These are phyloP conservation scores for Beta macrorhiza DNA, from an alignment of 179 eudicot genomes.

Conservation along the genomic window DNA sequence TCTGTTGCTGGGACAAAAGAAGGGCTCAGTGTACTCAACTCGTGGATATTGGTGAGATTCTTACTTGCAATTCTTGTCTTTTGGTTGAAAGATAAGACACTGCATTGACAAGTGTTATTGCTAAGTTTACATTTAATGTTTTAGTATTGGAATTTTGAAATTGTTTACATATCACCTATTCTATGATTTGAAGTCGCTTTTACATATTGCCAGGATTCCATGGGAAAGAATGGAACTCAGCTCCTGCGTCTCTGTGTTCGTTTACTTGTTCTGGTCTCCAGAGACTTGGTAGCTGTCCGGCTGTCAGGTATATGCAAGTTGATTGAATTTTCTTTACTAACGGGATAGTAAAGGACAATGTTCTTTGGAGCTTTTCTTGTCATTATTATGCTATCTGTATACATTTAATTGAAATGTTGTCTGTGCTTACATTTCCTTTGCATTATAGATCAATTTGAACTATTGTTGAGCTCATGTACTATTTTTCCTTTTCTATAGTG, in stretches of 20 bases:
- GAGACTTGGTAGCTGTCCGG: constrained; percentile 87
- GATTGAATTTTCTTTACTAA: background rate
- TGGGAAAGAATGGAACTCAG: constrained; percentile 99
- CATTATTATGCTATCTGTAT: background rate
- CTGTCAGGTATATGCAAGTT: constrained; percentile 63
- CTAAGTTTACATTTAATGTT: background rate
- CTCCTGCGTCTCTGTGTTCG: constrained; percentile 98
- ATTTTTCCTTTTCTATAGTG: background rate
- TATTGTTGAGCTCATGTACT: background rate
- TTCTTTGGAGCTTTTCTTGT: background rate
- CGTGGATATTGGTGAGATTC: constrained; percentile 83
- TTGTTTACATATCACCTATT: background rate
- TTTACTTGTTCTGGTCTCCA: constrained; percentile 81
- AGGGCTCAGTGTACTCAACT: constrained; percentile 81
- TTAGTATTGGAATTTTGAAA: too few species aligned
- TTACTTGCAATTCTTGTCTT: background rate
- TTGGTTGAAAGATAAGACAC: constrained; percentile 6
- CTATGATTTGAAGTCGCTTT: constrained; percentile 1
- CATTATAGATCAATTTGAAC: background rate
- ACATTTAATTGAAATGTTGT: background rate
- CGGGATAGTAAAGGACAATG: background rate
- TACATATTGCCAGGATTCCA: constrained; percentile 67
- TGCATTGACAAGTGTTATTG: background rate
- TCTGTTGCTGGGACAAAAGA: constrained; percentile 90
- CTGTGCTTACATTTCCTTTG: constrained; percentile 1